Percentiles rank a stretch among this genome's conserved stretches.
Evolutionary conservation across 371 early-diverging fungal species (phyloP).

Genomic region (Nematocida minor): DNA sequence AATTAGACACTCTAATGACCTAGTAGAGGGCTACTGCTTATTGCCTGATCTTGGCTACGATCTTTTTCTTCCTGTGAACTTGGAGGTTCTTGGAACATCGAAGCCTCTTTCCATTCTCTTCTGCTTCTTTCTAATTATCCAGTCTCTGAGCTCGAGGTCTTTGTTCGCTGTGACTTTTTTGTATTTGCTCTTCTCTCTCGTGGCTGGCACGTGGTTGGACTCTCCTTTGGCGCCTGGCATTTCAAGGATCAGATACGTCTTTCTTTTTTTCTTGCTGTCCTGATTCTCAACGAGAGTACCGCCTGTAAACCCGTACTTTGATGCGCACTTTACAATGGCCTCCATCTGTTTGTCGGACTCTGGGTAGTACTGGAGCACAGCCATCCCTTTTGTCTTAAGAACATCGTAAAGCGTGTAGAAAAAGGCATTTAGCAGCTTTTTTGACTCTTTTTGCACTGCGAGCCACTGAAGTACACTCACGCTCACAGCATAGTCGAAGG

Average conservation of each 20-base stretch:
- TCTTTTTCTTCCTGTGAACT: slow-evolving; percentile 85
- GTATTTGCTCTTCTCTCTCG: neutral
- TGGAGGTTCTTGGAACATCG: slow-evolving; percentile 77
- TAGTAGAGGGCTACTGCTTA: too few relatives aligned
- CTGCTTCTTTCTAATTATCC: slow-evolving; percentile 83
- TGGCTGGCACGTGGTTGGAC: neutral
- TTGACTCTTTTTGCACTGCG: slow-evolving; percentile 76
- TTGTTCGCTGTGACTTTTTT: slow-evolving; percentile 6
- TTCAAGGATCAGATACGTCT: slow-evolving; percentile 47
- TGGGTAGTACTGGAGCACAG: slow-evolving; percentile 95
- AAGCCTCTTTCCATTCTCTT: slow-evolving; percentile 74
- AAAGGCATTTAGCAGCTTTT: slow-evolving; percentile 77
- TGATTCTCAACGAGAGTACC: slow-evolving; percentile 91
- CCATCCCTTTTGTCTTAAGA: slow-evolving; percentile 77
- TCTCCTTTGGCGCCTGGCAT: slow-evolving; percentile 32
- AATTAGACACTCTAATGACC: too few relatives aligned
- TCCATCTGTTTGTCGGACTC: slow-evolving; percentile 87
- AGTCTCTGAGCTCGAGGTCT: slow-evolving; percentile 73
- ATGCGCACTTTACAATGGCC: slow-evolving; percentile 77
- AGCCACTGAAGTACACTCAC: slow-evolving; percentile 97
- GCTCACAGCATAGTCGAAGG: slow-evolving; percentile 93
- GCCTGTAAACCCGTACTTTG: slow-evolving; percentile 82
- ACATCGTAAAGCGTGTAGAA: slow-evolving; percentile 82
- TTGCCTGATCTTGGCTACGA: too few relatives aligned
- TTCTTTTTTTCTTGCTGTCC: slow-evolving; percentile 79